Percentiles rank a stretch among this genome's conserved stretches.
phyloP scores from a whole-genome alignment of 345 rosid species.

The Cochlearia excelsa region DNA sequence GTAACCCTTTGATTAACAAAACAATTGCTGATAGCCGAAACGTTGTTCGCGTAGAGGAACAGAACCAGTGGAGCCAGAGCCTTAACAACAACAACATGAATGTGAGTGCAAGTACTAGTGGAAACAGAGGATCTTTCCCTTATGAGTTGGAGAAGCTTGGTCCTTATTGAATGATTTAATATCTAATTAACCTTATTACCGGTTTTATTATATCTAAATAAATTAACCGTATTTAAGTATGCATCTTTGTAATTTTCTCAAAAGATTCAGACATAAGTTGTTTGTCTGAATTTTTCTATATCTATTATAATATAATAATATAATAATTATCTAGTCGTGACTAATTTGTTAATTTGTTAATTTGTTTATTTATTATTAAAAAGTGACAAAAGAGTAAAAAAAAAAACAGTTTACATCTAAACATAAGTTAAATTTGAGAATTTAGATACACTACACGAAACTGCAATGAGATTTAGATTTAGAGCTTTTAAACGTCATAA shows the following conservation, averaged over 20 bases:
- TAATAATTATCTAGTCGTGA: neutral
- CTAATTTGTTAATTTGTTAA: neutral
- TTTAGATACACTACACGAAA: no score
- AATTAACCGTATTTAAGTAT: constrained; percentile 2
- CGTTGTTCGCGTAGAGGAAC: neutral
- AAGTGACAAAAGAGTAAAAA: no score
- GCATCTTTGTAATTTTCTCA: neutral
- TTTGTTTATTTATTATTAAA: no score
- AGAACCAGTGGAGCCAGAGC: constrained; percentile 14
- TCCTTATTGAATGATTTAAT: neutral
- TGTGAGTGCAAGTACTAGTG: constrained; percentile 5
- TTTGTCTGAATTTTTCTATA: neutral
- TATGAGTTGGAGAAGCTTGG: constrained; percentile 8
- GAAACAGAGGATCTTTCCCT: constrained; percentile 14
- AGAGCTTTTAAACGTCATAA: no score
- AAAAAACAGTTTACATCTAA: no score
- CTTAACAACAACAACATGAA: constrained; percentile 11
- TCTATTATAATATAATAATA: neutral
- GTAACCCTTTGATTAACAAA: constrained; percentile 19
- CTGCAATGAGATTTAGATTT: no score
- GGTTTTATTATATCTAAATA: neutral
- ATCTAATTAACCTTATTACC: no score
- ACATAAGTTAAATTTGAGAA: no score
- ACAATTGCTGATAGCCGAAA: constrained; percentile 5
- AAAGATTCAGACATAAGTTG: constrained; percentile 14